Conservation (phyloP, 805 yeast species). For the Candida stauntonica region DNA sequence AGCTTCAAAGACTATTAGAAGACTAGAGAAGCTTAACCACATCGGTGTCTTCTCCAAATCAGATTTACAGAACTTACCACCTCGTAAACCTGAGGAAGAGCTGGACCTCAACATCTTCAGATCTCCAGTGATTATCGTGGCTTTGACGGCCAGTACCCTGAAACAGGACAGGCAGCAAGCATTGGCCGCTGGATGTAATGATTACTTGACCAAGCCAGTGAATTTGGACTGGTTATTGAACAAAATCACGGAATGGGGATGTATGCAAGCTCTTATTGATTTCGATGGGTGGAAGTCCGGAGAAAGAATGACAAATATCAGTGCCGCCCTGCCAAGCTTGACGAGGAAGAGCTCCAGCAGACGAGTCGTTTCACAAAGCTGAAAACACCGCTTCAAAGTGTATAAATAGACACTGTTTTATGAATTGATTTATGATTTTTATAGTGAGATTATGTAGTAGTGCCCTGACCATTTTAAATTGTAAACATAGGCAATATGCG, state of each 20-base stretch:
- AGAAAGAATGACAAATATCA: conserved; percentile 36
- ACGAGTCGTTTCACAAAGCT: conserved; percentile 2
- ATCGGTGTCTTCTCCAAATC: conserved; percentile 48
- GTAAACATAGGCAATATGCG: background rate
- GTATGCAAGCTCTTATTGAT: conserved; percentile 96
- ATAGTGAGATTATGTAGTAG: too few species aligned
- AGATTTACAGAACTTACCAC: conserved; percentile 22
- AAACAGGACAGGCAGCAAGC: conserved; percentile 86
- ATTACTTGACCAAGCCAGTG: conserved; percentile 93
- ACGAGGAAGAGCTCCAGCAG: conserved; percentile 18
- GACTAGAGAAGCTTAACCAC: conserved; percentile 72
- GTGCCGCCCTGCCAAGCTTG: conserved; percentile 26
- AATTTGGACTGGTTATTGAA: conserved; percentile 90
- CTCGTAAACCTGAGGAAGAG: conserved; percentile 41
- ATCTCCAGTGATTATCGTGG: conserved; percentile 97
- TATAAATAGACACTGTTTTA: background rate
- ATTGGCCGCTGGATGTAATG: conserved; percentile 95
- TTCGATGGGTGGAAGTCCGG: conserved; percentile 84
- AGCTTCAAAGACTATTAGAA: conserved; percentile 87
- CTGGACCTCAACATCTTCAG: conserved; percentile 63
- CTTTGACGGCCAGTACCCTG: conserved; percentile 88
- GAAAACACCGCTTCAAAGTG: background rate
- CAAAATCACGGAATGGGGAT: conserved; percentile 96
- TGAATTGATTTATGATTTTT: background rate
- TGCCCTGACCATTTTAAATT: too few species aligned